These are phyloP conservation scores for Suillus clintonianus DNA, from an alignment of 768 basidiomycete species.

Conservation along the genomic window DNA sequence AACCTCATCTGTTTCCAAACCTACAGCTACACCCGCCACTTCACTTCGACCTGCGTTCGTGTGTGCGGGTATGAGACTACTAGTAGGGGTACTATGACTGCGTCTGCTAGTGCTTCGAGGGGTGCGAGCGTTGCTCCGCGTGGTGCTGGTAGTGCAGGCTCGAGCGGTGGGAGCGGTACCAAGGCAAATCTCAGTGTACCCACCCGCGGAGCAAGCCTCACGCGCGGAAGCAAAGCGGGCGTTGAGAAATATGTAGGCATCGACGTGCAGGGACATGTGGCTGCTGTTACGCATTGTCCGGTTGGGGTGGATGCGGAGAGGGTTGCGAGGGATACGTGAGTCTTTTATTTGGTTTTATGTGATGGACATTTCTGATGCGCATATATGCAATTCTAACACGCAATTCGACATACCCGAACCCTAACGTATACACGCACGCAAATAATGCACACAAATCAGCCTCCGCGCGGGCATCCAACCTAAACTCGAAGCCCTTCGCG, in stretches of 20 bases:
- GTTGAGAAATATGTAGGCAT: slow-evolving; percentile 46
- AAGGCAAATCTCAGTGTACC: background rate
- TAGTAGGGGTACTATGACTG: slow-evolving; percentile 11
- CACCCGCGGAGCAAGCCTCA: slow-evolving; percentile 13
- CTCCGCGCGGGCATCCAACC: slow-evolving; percentile 81
- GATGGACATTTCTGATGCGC: background rate
- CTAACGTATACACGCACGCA: too few relatives aligned
- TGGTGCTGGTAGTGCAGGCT: background rate
- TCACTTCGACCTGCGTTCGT: slow-evolving; percentile 90
- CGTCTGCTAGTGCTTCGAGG: background rate
- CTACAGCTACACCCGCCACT: slow-evolving; percentile 94
- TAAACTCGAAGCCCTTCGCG: slow-evolving; percentile 82
- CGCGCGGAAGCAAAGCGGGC: slow-evolving; percentile 3
- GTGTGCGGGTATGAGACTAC: slow-evolving; percentile 94
- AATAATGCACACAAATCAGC: slow-evolving; percentile 34
- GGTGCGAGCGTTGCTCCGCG: slow-evolving; percentile 7
- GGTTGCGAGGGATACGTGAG: slow-evolving; percentile 78
- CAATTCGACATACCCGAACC: background rate
- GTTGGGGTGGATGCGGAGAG: slow-evolving; percentile 95
- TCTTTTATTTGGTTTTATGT: slow-evolving; percentile 8
- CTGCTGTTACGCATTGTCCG: slow-evolving; percentile 85
- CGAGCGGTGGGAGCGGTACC: too few relatives aligned
- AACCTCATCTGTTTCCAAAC: slow-evolving; percentile 98
- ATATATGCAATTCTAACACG: background rate
- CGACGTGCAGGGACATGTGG: slow-evolving; percentile 85